phyloP scores from a whole-genome alignment of 148 eudicot genomes.

The Rhododendron henanense region DNA sequence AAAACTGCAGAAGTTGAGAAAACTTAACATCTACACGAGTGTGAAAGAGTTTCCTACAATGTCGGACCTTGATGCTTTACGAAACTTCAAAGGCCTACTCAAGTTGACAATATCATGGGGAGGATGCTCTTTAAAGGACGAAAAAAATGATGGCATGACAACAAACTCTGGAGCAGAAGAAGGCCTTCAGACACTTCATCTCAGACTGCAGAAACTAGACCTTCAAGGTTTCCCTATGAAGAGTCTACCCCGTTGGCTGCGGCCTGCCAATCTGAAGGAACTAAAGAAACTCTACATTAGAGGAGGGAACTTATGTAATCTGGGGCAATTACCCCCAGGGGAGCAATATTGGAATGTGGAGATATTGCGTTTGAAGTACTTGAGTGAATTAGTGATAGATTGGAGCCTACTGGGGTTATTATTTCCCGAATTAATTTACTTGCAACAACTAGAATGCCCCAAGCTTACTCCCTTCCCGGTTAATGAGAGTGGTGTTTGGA shows the following conservation, averaged over 20 bases:
- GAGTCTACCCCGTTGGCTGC: too few relatives aligned
- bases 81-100: not conserved
- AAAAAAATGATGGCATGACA: too few relatives aligned
- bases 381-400: not conserved
- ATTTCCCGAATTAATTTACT: not conserved
- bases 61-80: slow-evolving; percentile 26
- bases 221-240: too few relatives aligned
- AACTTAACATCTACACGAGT: too few relatives aligned
- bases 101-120: slow-evolving; percentile 21
- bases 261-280: too few relatives aligned
- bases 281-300: too few relatives aligned
- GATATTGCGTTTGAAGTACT: not conserved
- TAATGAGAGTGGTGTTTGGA: slow-evolving; percentile 18
- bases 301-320: slow-evolving; percentile 27
- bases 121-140: not conserved
- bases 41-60: not conserved
- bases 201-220: slow-evolving; percentile 11
- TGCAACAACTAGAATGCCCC: slow-evolving; percentile 25
- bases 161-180: too few relatives aligned
- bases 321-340: slow-evolving; percentile 3
- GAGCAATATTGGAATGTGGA: not conserved
- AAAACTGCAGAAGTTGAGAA: too few relatives aligned
- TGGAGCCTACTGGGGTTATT: not conserved
- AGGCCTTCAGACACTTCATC: not conserved
- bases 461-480: slow-evolving; percentile 19